Conservation (phyloP, 345 rosid genomes). For the Carallia brachiata region DNA sequence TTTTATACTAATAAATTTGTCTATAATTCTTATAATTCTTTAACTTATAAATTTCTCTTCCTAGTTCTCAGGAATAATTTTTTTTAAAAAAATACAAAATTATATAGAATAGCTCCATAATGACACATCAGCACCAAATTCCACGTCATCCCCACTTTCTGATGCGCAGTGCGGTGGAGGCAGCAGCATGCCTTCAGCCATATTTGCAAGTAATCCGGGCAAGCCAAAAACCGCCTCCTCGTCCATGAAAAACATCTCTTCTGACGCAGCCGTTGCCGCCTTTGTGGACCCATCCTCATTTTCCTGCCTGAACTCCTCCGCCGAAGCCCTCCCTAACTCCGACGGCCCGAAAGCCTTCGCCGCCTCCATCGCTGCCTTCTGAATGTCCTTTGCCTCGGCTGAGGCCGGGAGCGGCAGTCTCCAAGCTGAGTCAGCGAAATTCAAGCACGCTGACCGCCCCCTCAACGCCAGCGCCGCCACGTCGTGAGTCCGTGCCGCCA, state of each 20-base stretch:
- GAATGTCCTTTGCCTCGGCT: constrained; percentile 55
- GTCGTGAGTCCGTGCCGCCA: constrained; percentile 93
- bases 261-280: neutral
- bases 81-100: neutral
- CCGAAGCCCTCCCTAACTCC: constrained; percentile 7
- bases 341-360: constrained; percentile 41
- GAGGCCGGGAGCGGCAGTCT: constrained; percentile 63
- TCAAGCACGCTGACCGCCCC: constrained; percentile 73
- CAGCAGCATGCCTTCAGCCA: constrained; percentile 81
- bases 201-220: constrained; percentile 52
- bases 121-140: constrained; percentile 39
- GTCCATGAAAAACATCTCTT: constrained; percentile 42
- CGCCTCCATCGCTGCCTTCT: constrained; percentile 67
- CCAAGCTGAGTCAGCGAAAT: constrained; percentile 85
- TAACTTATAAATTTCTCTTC: neutral
- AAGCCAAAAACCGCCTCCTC: constrained; percentile 62
- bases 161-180: constrained; percentile 52
- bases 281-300: neutral
- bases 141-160: constrained; percentile 27
- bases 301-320: neutral
- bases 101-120: constrained; percentile 54
- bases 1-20: too few relatives aligned
- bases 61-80: neutral
- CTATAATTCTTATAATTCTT: too few relatives aligned
- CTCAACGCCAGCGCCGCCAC: constrained; percentile 74